These are phyloP conservation scores for Zymoseptoria pseudotritici DNA, from an alignment of 2,329 filamentous ascomycete species.

Conservation along the genomic window DNA sequence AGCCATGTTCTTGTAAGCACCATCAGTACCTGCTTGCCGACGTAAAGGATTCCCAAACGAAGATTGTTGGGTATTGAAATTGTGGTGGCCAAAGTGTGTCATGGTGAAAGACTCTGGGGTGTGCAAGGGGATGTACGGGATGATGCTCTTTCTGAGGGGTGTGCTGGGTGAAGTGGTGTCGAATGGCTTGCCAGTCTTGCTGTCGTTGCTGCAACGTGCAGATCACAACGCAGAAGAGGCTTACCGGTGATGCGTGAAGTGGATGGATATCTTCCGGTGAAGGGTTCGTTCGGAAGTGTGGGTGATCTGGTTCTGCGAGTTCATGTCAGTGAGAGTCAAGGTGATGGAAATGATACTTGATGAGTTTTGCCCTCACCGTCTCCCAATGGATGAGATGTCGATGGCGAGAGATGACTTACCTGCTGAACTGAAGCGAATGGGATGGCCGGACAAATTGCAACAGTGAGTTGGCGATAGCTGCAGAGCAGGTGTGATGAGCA, in stretches of 20 bases:
- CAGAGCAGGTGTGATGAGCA: conserved; percentile 28
- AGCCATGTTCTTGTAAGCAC: conserved; percentile 23
- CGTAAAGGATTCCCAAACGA: conserved; percentile 14
- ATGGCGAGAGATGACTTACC: conserved; percentile 74
- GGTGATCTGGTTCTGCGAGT: conserved; percentile 5
- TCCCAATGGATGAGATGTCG: neutral
- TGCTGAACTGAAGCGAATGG: conserved; percentile 95
- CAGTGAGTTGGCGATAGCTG: conserved; percentile 19
- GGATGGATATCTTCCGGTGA: conserved; percentile 21
- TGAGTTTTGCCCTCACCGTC: neutral
- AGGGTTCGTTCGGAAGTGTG: conserved; percentile 8
- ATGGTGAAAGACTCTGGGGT: conserved; percentile 6
- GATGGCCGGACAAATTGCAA: conserved; percentile 14
- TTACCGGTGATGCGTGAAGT: conserved; percentile 20
- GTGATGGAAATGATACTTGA: neutral
- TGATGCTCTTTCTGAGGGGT: conserved; percentile 6
- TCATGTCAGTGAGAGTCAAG: conserved; percentile 2
- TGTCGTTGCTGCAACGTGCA: conserved; percentile 8
- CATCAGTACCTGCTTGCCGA: conserved; percentile 15
- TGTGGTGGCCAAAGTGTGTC: conserved; percentile 6
- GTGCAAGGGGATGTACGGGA: conserved; percentile 4
- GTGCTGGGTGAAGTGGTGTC: neutral
- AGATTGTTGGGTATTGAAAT: conserved; percentile 9
- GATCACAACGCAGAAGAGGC: conserved; percentile 11
- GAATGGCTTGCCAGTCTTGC: neutral